Evolutionary conservation across 768 basidiomycete genomes (phyloP).

Genomic region (Mycena indigotica): DNA sequence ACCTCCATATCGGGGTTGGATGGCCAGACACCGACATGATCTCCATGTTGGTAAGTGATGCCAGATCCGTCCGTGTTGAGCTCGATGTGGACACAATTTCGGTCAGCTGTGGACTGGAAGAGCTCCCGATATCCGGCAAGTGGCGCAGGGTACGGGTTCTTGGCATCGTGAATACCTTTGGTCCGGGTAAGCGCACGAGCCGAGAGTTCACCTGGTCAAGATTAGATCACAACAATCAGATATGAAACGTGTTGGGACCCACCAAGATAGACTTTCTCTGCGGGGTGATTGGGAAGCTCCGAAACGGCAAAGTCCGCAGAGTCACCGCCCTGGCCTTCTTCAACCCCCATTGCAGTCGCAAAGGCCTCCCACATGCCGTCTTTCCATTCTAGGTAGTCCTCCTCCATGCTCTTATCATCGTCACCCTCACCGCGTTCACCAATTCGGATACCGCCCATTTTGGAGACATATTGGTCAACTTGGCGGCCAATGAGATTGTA

Average conservation of each 20-base stretch:
- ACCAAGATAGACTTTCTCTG: slow-evolving; percentile 94
- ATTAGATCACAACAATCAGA: slow-evolving; percentile 16
- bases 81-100: slow-evolving; percentile 95
- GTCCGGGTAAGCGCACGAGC: slow-evolving; percentile 91
- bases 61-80: slow-evolving; percentile 93
- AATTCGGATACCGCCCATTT: slow-evolving; percentile 83
- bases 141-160: slow-evolving; percentile 94
- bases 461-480: slow-evolving; percentile 70
- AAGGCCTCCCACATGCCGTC: slow-evolving; percentile 96
- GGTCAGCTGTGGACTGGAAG: slow-evolving; percentile 68
- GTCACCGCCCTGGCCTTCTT: slow-evolving; percentile 96
- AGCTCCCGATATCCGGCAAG: slow-evolving; percentile 79
- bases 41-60: slow-evolving; percentile 98
- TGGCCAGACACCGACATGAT: slow-evolving; percentile 98
- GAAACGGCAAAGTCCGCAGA: slow-evolving; percentile 91
- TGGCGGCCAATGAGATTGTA: slow-evolving; percentile 89
- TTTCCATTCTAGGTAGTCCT: slow-evolving; percentile 99
- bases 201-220: slow-evolving; percentile 79
- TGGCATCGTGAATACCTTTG: slow-evolving; percentile 95
- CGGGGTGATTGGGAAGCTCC: slow-evolving; percentile 72
- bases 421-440: slow-evolving; percentile 95
- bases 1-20: slow-evolving; percentile 92
- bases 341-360: slow-evolving; percentile 78
- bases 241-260: slow-evolving; percentile 27
- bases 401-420: slow-evolving; percentile 99